Evolutionary conservation across 1,284 basidiomycete species (phyloP), one percentile per base, ranked within the genome.

Genomic region (Mrakiaceae sp.): DNA sequence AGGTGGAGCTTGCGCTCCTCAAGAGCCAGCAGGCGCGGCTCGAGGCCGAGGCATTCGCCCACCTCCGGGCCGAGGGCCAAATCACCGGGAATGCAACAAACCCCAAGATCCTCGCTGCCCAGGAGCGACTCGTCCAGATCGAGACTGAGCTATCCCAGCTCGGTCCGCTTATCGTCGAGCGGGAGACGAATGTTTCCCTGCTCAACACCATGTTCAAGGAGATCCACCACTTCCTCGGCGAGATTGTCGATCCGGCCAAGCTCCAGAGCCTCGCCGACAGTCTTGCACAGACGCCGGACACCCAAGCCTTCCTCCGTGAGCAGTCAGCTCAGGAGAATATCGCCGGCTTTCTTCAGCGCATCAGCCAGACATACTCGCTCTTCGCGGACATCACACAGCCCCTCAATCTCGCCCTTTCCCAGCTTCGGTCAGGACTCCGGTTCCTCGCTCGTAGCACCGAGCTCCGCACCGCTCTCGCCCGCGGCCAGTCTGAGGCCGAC

Each of bases 121-220:
- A 66, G 3, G 63, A 69, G 0, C 74, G 78, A 16, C 72, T 84
- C 40, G 70, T 66, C 0, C 57, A 46, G 1, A 68, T 75, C 8
- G 64, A 70, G 16, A 59, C 62, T 0, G 71, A 74, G 43, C 67
- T 73, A 27, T 68, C 68, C 48, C 66, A 65, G n/a, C 73, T 76
- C 48, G 71, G 70, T 10, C 71, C 73, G 46, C 50, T 70, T n/a
- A 66, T 64, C 59, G 64, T 77, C 48, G 67, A 70, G 10, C 76
- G 79, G 2, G 67, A 71, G 16, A 73, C 78, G 5, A 82, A 87
- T 70, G 74, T 87, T 11, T 72, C 80, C 3, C 82, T 81, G 3
- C 78, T 97, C 5, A 84, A 85, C 58, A 79, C 83, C 50, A 87
- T 92, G 73, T 96, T 93, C 84, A 79, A 83, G 14, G 94, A 98